Base-by-base conservation (phyloP, 2,329 filamentous ascomycete genomes). In the Cordyceps farinosa region DNA sequence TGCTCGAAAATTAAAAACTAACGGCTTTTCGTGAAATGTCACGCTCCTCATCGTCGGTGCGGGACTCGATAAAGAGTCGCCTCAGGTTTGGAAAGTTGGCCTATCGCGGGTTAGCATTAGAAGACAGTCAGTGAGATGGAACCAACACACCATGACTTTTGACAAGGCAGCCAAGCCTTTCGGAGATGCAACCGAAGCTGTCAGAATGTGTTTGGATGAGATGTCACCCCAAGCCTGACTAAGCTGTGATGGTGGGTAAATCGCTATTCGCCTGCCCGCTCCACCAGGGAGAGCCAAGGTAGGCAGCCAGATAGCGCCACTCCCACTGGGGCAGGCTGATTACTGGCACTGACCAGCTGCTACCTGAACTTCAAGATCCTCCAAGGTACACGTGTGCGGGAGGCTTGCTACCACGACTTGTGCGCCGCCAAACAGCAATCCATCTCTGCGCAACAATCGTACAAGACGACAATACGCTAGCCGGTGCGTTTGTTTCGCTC, bases 21-120 rank as follows among this genome's bases (percentile, higher is more conserved):
- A 97, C 95, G 59, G 95, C 95, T 77, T 89, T 96, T 68, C 95
- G 84, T 15, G 95, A 98, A 69, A 98, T 95, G 65, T 92, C 90
- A 75, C 95, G 90, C 77, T 98, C 95, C 75, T 99, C 95, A 61
- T 90, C 89, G 72, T 98, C 94, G 3, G 91, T 93, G 64, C 95
- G 86, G 38, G 94, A 90, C 78, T 98, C 94, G 60, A 97, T 94
- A 73, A 99, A 98, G 65, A 99, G 88, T 15, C 95, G 90, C 57
- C 95, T 88, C n/a, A 99, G 84, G 73, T 99, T 98, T 42, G 95
- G 95, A 59, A 98, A 86, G 74, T 88, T 93, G 45, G 90, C 90
- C 80, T 90, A 64, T 13, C 13, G 9, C 36, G 15, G 11, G n/a
- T 52, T 4, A 64, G 51, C 2, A 36, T 6, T 27, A 36, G 5